These are phyloP conservation scores for Nakazawaea molendinolei DNA, from an alignment of 805 yeast genomes.

Conservation along the genomic window DNA sequence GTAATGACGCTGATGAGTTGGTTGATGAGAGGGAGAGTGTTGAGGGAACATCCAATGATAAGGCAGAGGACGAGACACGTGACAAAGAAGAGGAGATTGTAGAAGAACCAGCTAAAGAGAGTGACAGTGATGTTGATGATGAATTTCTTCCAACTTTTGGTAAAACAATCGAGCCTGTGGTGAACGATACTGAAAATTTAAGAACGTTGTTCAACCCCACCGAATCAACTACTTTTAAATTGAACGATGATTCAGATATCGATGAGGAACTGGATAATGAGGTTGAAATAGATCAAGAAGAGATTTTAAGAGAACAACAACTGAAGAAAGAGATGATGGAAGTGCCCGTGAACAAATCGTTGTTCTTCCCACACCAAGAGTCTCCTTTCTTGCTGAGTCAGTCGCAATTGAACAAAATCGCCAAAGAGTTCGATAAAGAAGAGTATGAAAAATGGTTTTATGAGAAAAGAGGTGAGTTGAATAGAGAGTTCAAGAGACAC, in stretches of 20 bases:
- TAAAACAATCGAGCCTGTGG: neutral
- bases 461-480: slow-evolving; percentile 76
- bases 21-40: slow-evolving; percentile 22
- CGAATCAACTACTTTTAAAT: slow-evolving; percentile 18
- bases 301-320: slow-evolving; percentile 3
- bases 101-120: neutral
- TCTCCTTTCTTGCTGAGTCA: slow-evolving; percentile 88
- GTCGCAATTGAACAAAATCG: slow-evolving; percentile 62
- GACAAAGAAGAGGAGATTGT: neutral
- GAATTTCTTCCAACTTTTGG: slow-evolving; percentile 33
- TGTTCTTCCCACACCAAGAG: slow-evolving; percentile 77
- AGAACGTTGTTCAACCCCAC: slow-evolving; percentile 30
- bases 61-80: slow-evolving; percentile 8
- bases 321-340: slow-evolving; percentile 1
- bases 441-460: slow-evolving; percentile 74
- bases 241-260: slow-evolving; percentile 6
- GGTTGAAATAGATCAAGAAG: slow-evolving; percentile 29
- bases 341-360: slow-evolving; percentile 26
- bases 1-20: slow-evolving; percentile 15
- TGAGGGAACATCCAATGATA: slow-evolving; percentile 12
- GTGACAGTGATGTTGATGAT: slow-evolving; percentile 15
- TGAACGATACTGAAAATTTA: slow-evolving; percentile 28
- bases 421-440: slow-evolving; percentile 24
- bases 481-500: slow-evolving; percentile 65
- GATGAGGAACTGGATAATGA: slow-evolving; percentile 11